Evolutionary conservation across 2,329 filamentous ascomycete genomes (phyloP).

Genomic region (Phyllachora maydis): DNA sequence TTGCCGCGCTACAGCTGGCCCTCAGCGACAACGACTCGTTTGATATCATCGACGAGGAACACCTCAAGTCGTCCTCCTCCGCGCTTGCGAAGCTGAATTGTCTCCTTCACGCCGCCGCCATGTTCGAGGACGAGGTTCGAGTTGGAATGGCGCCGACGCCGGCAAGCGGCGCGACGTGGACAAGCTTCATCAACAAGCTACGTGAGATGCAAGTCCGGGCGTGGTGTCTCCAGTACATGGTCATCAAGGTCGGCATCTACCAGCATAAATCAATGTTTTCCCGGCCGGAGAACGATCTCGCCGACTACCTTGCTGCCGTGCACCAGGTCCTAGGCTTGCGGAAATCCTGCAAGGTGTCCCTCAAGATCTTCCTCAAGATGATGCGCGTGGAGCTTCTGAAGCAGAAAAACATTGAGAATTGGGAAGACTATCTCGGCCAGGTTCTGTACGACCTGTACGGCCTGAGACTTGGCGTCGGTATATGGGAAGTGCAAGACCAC

Average conservation of each 20-base stretch:
- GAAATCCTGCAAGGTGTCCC: conserved; percentile 65
- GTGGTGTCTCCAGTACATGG: conserved; percentile 72
- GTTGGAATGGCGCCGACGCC: conserved; percentile 50
- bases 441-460: conserved; percentile 70
- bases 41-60: conserved; percentile 65
- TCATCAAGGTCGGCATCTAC: conserved; percentile 54
- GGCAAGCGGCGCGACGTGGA: conserved; percentile 31
- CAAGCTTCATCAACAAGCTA: conserved; percentile 43
- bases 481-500: conserved; percentile 55
- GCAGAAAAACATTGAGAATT: conserved; percentile 56
- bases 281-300: conserved; percentile 47
- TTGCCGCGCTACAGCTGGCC: conserved; percentile 47
- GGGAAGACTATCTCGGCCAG: conserved; percentile 72
- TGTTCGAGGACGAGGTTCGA: conserved; percentile 73
- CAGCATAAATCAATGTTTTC: conserved; percentile 46
- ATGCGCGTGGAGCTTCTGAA: conserved; percentile 71
- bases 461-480: conserved; percentile 50
- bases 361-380: conserved; percentile 75
- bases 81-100: conserved; percentile 52
- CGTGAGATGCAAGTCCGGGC: conserved; percentile 73
- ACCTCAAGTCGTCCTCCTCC: conserved; percentile 51
- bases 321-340: conserved; percentile 73
- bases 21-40: conserved; percentile 50
- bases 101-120: conserved; percentile 57
- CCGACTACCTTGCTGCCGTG: conserved; percentile 60